These are phyloP conservation scores for Mucor plumbeus DNA, from an alignment of 371 early-diverging fungal species.

Conservation along the genomic window DNA sequence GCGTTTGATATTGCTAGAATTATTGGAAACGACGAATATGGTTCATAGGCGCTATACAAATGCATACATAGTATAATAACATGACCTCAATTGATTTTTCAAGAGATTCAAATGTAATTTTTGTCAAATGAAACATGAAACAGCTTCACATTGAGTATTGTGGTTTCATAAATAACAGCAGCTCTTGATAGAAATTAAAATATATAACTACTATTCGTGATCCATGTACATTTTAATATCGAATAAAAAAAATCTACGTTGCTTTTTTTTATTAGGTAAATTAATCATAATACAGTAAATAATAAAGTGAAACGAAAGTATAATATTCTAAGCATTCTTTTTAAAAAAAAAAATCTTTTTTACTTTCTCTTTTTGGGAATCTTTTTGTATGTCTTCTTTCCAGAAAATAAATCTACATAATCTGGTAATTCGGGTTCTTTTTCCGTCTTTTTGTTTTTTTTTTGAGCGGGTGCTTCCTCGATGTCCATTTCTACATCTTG, in stretches of 20 bases:
- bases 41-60: too few species aligned
- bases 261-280: not conserved
- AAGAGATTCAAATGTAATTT: too few species aligned
- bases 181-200: too few species aligned
- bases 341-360: not conserved
- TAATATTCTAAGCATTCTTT: too few species aligned
- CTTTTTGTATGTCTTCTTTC: conserved; percentile 51
- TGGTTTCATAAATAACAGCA: too few species aligned
- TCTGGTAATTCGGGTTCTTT: conserved; percentile 40
- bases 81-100: too few species aligned
- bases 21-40: too few species aligned
- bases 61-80: too few species aligned
- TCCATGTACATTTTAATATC: not conserved
- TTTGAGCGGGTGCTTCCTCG: not conserved
- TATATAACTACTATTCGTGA: not conserved
- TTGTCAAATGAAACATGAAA: too few species aligned
- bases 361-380: conserved; percentile 43
- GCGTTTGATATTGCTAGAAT: too few species aligned
- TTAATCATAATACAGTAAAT: not conserved
- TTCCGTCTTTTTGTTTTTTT: conserved; percentile 17
- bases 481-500: conserved; percentile 28
- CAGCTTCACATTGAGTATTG: too few species aligned
- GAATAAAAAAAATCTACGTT: not conserved
- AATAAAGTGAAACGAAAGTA: not conserved
- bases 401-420: conserved; percentile 54